These are phyloP conservation scores for Xylariaceae sp. DNA, from an alignment of 2,329 filamentous ascomycete species.

Conservation along the genomic window DNA sequence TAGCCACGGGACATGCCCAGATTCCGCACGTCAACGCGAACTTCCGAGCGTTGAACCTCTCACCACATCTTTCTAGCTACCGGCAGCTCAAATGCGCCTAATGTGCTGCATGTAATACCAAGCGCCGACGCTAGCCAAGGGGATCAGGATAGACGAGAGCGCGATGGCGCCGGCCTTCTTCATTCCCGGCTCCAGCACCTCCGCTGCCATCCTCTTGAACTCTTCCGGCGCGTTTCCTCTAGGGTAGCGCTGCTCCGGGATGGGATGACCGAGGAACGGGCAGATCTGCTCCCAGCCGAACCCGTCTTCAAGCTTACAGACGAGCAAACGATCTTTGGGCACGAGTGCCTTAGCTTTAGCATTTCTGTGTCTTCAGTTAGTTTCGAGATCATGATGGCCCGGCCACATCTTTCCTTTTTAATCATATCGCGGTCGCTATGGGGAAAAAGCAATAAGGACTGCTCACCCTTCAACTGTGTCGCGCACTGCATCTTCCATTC, in stretches of 20 bases:
- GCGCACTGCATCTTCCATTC: conserved; percentile 7
- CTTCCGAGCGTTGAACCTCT: no score
- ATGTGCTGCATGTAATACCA: conserved; percentile 10
- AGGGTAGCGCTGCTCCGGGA: conserved; percentile 30
- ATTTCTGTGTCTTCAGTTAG: conserved; percentile 19
- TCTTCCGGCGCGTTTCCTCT: conserved; percentile 28
- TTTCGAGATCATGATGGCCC: not conserved
- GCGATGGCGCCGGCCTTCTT: conserved; percentile 6
- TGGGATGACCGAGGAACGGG: conserved; percentile 27
- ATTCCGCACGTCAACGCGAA: no score
- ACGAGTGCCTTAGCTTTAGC: conserved; percentile 23
- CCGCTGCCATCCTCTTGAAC: conserved; percentile 21
- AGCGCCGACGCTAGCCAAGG: conserved; percentile 6
- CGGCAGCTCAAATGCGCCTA: conserved; percentile 2
- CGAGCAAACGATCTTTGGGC: conserved; percentile 28
- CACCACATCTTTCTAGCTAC: no score
- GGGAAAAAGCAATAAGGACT: not conserved
- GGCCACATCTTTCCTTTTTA: no score
- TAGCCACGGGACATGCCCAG: no score
- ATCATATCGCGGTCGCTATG: not conserved
- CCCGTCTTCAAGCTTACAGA: conserved; percentile 31
- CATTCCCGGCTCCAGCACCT: conserved; percentile 10
- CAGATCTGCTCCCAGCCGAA: conserved; percentile 37
- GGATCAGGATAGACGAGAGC: conserved; percentile 8
- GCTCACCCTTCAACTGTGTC: conserved; percentile 15